Evolutionary conservation across 352 stramenopile genomes (phyloP).

Genomic region (Phytophthora pini): DNA sequence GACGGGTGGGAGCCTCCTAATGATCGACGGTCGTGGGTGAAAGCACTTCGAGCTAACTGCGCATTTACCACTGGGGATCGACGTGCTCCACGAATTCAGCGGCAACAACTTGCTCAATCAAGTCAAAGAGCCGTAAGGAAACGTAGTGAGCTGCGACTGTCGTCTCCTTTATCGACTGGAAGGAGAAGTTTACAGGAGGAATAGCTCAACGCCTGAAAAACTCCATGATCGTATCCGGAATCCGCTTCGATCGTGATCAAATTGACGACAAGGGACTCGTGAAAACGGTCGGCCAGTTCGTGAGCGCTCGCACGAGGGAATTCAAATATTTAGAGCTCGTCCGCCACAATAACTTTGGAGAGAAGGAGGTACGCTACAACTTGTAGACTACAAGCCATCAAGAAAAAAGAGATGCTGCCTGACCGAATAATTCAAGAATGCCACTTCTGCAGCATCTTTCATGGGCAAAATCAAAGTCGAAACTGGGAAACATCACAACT

Average conservation of each 20-base stretch:
- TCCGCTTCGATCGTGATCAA: too few relatives aligned
- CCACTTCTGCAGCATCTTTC: neutral
- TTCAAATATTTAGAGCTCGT: too few relatives aligned
- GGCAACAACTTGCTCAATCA: conserved; percentile 4
- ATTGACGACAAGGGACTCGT: too few relatives aligned
- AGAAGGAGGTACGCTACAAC: too few relatives aligned
- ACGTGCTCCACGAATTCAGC: conserved; percentile 8
- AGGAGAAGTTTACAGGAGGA: neutral
- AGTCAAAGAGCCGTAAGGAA: conserved; percentile 4
- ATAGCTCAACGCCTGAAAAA: too few relatives aligned
- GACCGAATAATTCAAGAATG: conserved; percentile 3
- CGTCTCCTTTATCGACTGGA: conserved; percentile 5
- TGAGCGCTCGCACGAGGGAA: too few relatives aligned
- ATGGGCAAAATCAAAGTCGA: too few relatives aligned
- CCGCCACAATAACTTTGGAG: too few relatives aligned
- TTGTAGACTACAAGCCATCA: too few relatives aligned
- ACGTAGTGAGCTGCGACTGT: conserved; percentile 1
- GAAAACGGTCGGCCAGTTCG: too few relatives aligned
- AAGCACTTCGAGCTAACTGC: conserved; percentile 5
- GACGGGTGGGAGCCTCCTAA: conserved; percentile 2
- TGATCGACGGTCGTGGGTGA: conserved; percentile 16
- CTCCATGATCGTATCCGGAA: too few relatives aligned
- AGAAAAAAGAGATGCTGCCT: too few relatives aligned
- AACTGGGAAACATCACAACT: neutral
- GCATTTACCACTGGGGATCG: neutral